phyloP scores from a whole-genome alignment of 805 yeast species.

The Saturnispora halmiae region DNA sequence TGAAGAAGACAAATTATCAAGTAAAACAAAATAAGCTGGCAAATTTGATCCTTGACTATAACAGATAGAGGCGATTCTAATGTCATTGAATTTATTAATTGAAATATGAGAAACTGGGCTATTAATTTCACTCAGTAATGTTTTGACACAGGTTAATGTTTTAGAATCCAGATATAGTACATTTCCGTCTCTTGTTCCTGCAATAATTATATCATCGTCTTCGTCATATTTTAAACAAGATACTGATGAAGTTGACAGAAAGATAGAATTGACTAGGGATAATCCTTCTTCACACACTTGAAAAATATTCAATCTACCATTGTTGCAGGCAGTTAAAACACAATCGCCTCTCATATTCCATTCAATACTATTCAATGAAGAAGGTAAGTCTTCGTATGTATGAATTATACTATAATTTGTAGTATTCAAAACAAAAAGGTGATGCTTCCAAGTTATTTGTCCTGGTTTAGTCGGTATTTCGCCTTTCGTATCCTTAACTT shows the following conservation, averaged over 20 bases:
- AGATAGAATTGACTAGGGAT: background rate
- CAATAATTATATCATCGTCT: slow-evolving; percentile 2
- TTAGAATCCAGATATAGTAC: slow-evolving; percentile 9
- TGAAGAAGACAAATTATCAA: background rate
- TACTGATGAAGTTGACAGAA: slow-evolving; percentile 13
- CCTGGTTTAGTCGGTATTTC: background rate
- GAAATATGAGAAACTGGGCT: slow-evolving; percentile 10
- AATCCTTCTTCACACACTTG: background rate
- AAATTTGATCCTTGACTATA: slow-evolving; percentile 4
- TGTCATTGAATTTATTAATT: background rate
- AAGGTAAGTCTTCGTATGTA: background rate
- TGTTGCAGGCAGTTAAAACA: slow-evolving; percentile 9
- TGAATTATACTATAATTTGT: background rate
- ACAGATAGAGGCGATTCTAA: background rate
- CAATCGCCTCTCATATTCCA: slow-evolving; percentile 4
- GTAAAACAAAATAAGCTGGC: slow-evolving; percentile 3
- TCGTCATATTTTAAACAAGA: slow-evolving; percentile 6
- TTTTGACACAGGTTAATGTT: slow-evolving; percentile 8
- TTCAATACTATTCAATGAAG: slow-evolving; percentile 1
- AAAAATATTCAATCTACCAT: slow-evolving; percentile 11
- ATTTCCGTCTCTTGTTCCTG: slow-evolving; percentile 16
- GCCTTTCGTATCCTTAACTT: background rate
- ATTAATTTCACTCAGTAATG: slow-evolving; percentile 9
- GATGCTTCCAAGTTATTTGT: slow-evolving; percentile 1
- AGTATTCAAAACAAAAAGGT: slow-evolving; percentile 4